phyloP scores from a whole-genome alignment of 805 yeast species.

The Priceomyces carsonii region DNA sequence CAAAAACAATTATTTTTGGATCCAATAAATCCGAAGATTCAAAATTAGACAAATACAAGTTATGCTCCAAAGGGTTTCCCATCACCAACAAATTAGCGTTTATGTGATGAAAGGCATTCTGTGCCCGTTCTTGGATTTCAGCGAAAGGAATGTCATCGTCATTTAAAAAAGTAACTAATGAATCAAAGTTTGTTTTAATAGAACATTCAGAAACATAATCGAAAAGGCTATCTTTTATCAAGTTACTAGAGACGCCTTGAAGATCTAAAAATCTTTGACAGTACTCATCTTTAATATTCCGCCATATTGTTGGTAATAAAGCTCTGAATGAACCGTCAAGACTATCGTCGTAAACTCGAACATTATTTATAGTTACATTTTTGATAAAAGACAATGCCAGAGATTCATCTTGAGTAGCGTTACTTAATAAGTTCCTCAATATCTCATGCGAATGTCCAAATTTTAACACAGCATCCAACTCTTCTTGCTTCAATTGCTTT shows the following conservation, averaged over 20 bases:
- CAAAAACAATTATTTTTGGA: conserved; percentile 11
- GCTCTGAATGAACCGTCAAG: neutral
- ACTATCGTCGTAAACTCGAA: conserved; percentile 2
- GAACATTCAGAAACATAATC: conserved; percentile 9
- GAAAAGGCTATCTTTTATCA: conserved; percentile 12
- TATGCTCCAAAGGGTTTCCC: conserved; percentile 48
- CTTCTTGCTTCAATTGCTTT: conserved; percentile 17
- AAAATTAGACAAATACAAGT: conserved; percentile 29
- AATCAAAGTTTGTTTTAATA: conserved; percentile 13
- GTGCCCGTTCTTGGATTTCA: conserved; percentile 23
- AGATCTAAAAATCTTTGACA: conserved; percentile 13
- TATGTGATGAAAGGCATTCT: conserved; percentile 12
- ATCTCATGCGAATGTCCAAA: conserved; percentile 17
- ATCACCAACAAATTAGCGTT: conserved; percentile 35
- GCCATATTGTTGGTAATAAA: conserved; percentile 16
- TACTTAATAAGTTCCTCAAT: conserved; percentile 17
- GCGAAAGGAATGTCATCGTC: conserved; percentile 16
- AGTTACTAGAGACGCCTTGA: conserved; percentile 2
- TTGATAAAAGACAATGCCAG: conserved; percentile 15
- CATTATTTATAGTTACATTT: conserved; percentile 7
- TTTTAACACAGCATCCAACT: conserved; percentile 20
- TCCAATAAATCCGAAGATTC: conserved; percentile 5
- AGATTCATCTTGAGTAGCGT: conserved; percentile 9
- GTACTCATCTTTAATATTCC: conserved; percentile 7
- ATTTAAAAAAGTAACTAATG: conserved; percentile 7